Evolutionary conservation across 306 rosid species (phyloP).

Genomic region (Corylus americana): DNA sequence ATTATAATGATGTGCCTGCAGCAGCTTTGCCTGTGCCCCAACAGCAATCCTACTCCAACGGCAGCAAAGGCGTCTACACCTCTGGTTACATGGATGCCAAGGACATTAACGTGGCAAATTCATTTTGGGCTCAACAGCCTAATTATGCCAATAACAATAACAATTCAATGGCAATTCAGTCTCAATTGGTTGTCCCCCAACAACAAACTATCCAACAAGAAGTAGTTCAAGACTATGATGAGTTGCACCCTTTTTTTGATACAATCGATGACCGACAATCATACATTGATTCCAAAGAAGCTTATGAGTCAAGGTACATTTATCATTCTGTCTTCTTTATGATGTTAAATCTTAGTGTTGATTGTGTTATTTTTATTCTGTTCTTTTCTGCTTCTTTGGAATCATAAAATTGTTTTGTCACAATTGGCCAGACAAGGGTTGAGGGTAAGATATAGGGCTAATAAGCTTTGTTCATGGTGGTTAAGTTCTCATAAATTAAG

Average conservation of each 20-base stretch:
- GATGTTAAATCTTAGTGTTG: too few species aligned
- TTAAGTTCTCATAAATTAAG: too few species aligned
- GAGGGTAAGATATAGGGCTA: background rate
- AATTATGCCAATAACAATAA: conserved; percentile 26
- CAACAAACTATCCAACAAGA: conserved; percentile 44
- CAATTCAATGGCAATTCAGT: conserved; percentile 37
- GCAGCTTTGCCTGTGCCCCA: conserved; percentile 37
- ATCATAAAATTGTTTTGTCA: too few species aligned
- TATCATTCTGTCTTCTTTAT: background rate
- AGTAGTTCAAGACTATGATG: conserved; percentile 58
- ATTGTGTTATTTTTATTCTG: too few species aligned
- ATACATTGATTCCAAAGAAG: conserved; percentile 66
- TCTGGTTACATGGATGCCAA: conserved; percentile 47
- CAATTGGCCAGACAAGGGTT: background rate
- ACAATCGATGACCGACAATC: conserved; percentile 73
- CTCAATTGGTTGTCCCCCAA: conserved; percentile 39
- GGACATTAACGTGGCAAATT: conserved; percentile 30
- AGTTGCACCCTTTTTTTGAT: conserved; percentile 62
- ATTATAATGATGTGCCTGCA: conserved; percentile 24
- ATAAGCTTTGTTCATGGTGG: background rate
- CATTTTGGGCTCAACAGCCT: conserved; percentile 47
- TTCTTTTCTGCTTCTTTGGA: too few species aligned
- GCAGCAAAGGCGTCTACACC: conserved; percentile 39
- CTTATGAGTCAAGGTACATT: conserved; percentile 69
- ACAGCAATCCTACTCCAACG: conserved; percentile 51